These are phyloP conservation scores for Teunomyces stri DNA, from an alignment of 805 yeast genomes.

Conservation along the genomic window DNA sequence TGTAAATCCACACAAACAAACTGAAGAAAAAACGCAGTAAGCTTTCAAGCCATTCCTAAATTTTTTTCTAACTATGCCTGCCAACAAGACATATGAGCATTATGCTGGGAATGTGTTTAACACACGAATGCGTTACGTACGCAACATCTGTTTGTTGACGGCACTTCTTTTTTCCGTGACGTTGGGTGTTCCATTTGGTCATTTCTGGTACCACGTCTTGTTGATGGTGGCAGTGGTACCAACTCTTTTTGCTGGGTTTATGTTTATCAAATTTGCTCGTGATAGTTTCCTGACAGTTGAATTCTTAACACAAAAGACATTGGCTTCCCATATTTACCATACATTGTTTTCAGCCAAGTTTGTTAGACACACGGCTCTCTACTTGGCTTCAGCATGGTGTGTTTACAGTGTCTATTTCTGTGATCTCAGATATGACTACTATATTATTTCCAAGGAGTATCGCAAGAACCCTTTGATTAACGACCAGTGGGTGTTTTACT, in stretches of 20 bases:
- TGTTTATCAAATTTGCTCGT: slow-evolving; percentile 25
- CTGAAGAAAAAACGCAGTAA: neutral
- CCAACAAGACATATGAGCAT: slow-evolving; percentile 18
- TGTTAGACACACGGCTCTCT: slow-evolving; percentile 16
- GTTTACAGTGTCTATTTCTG: slow-evolving; percentile 19
- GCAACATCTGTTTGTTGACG: slow-evolving; percentile 27
- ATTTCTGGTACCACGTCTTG: slow-evolving; percentile 30
- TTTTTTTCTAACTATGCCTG: neutral
- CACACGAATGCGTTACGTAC: slow-evolving; percentile 36
- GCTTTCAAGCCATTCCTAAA: neutral
- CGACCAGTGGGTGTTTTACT: slow-evolving; percentile 48
- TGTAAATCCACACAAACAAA: neutral
- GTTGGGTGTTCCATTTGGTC: slow-evolving; percentile 26
- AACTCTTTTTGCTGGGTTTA: slow-evolving; percentile 26
- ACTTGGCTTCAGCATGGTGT: slow-evolving; percentile 21
- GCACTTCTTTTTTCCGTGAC: slow-evolving; percentile 24
- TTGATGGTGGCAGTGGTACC: slow-evolving; percentile 29
- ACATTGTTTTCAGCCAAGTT: slow-evolving; percentile 18
- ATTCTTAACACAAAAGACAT: slow-evolving; percentile 29
- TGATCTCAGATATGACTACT: slow-evolving; percentile 25
- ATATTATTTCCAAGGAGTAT: slow-evolving; percentile 37
- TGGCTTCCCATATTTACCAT: slow-evolving; percentile 29
- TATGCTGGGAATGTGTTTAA: slow-evolving; percentile 28
- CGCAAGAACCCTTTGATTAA: slow-evolving; percentile 36
- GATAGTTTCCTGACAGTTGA: slow-evolving; percentile 27